phyloP scores from a whole-genome alignment of 106 monocot species.

The Allium fistulosum region DNA sequence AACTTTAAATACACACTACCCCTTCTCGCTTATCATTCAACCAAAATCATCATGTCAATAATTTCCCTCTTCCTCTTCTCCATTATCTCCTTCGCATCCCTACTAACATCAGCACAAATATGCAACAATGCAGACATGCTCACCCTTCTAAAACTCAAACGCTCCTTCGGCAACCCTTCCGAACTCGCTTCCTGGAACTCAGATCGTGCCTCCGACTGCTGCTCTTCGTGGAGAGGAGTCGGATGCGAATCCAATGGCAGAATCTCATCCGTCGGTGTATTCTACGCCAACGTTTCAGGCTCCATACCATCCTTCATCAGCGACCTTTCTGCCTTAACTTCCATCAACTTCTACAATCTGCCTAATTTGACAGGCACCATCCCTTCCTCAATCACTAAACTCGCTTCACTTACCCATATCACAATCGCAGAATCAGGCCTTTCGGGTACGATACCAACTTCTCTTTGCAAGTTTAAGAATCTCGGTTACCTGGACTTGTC shows the following conservation, averaged over 20 bases:
- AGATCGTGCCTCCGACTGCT: conserved; percentile 18
- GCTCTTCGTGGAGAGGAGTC: conserved; percentile 31
- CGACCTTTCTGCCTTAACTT: not conserved
- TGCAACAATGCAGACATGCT: conserved; percentile 35
- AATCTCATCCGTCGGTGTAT: conserved; percentile 26
- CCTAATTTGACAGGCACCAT: conserved; percentile 7
- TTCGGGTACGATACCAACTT: conserved; percentile 40
- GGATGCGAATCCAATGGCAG: conserved; percentile 28
- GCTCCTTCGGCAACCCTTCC: conserved; percentile 14
- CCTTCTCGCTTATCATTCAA: not conserved
- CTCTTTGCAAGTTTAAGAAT: conserved; percentile 17
- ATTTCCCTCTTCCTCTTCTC: not conserved
- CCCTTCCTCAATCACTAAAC: conserved; percentile 23
- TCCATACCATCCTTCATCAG: conserved; percentile 15
- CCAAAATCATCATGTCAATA: not conserved
- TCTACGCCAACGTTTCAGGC: conserved; percentile 7
- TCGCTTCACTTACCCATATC: conserved; percentile 21
- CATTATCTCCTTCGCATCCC: not conserved
- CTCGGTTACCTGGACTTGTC: conserved; percentile 29
- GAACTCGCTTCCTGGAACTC: conserved; percentile 31
- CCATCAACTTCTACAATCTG: not conserved
- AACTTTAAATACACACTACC: not conserved
- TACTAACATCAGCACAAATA: not conserved
- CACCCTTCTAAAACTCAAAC: conserved; percentile 34
- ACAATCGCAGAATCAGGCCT: conserved; percentile 32